These are phyloP conservation scores for Halteria grandinella DNA, from an alignment of 73 alveolate species.

Conservation along the genomic window DNA sequence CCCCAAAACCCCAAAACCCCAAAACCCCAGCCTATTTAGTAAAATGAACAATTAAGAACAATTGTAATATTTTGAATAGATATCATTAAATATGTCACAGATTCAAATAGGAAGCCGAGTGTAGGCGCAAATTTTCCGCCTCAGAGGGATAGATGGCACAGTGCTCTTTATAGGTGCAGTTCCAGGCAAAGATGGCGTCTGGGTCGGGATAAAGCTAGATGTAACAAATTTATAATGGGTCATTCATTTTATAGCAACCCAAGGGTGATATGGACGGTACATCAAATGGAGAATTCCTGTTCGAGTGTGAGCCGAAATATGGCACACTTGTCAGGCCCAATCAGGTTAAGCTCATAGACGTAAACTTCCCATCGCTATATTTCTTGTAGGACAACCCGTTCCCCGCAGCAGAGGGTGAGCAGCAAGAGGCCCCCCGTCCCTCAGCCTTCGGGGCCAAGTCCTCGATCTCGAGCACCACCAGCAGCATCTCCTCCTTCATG, in stretches of 20 bases:
- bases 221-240: conserved; percentile 9
- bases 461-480: too few species aligned
- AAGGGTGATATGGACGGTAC: conserved; percentile 61
- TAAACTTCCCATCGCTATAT: too few species aligned
- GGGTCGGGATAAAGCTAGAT: conserved; percentile 65
- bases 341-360: conserved; percentile 48
- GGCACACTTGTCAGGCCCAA: conserved; percentile 57
- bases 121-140: conserved; percentile 11
- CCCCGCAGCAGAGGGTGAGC: too few species aligned
- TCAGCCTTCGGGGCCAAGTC: neutral
- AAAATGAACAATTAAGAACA: too few species aligned
- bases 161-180: conserved; percentile 58
- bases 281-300: conserved; percentile 8
- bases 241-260: conserved; percentile 6
- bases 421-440: too few species aligned
- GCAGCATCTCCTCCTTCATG: too few species aligned
- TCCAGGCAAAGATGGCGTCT: conserved; percentile 33
- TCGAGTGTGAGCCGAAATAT: conserved; percentile 56
- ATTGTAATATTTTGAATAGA: too few species aligned
- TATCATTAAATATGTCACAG: neutral
- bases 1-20: too few species aligned
- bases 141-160: conserved; percentile 48
- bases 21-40: too few species aligned
- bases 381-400: neutral
- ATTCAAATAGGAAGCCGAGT: conserved; percentile 51